phyloP scores from a whole-genome alignment of 495 filamentous ascomycete genomes.

The Penicillium crystallinum region DNA sequence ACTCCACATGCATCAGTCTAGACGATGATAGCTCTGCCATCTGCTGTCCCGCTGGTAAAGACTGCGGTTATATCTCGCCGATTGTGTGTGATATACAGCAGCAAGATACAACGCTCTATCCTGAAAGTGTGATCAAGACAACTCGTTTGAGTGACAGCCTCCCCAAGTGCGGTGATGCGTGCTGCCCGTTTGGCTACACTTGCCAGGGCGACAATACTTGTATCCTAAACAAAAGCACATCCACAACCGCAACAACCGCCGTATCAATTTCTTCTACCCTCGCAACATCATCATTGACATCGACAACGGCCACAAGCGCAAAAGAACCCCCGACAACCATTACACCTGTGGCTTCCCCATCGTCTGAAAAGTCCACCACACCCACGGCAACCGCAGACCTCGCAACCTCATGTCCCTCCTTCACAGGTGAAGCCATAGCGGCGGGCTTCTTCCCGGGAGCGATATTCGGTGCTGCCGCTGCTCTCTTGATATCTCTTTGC shows the following conservation, averaged over 20 bases:
- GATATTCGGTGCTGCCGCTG: conserved; percentile 46
- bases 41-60: conserved; percentile 64
- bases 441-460: conserved; percentile 63
- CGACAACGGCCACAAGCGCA: conserved; percentile 18
- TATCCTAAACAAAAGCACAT: conserved; percentile 33
- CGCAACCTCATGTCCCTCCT: conserved; percentile 31
- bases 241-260: conserved; percentile 23
- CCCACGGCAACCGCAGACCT: conserved; percentile 9
- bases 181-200: conserved; percentile 75
- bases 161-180: conserved; percentile 52
- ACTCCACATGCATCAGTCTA: conserved; percentile 57
- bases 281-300: conserved; percentile 3
- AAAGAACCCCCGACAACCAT: conserved; percentile 13
- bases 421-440: conserved; percentile 49
- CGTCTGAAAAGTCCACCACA: conserved; percentile 16
- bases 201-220: conserved; percentile 51
- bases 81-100: conserved; percentile 64
- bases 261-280: conserved; percentile 22
- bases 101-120: conserved; percentile 58
- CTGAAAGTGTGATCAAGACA: conserved; percentile 64
- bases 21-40: conserved; percentile 64
- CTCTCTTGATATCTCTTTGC: conserved; percentile 40
- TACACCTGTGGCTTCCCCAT: conserved; percentile 16
- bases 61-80: conserved; percentile 61
- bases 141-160: conserved; percentile 54